phyloP scores from a whole-genome alignment of 2,329 filamentous ascomycete species.

The Ascochyta clinopodiicola region DNA sequence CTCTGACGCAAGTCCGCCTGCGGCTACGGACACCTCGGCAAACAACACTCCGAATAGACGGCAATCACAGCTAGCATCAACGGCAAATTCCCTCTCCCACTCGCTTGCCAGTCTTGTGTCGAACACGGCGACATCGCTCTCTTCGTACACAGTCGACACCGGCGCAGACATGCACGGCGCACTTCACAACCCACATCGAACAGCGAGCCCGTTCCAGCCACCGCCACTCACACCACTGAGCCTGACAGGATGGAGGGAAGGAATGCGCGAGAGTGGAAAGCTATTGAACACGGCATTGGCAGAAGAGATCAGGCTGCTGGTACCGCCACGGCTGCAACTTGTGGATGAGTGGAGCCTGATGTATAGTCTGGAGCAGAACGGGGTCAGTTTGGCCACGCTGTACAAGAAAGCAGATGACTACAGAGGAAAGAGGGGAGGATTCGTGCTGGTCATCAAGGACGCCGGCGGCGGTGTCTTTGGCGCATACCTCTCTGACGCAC shows the following conservation, averaged over 20 bases:
- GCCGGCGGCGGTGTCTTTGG: conserved; percentile 82
- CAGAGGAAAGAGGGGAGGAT: conserved; percentile 75
- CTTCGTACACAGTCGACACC: conserved; percentile 9
- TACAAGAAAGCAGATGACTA: conserved; percentile 79
- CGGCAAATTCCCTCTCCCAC: conserved; percentile 36
- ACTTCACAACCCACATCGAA: conserved; percentile 67
- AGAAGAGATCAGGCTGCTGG: conserved; percentile 88
- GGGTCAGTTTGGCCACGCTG: conserved; percentile 83
- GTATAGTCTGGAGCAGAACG: conserved; percentile 92
- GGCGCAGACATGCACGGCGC: conserved; percentile 61
- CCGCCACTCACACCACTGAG: conserved; percentile 84
- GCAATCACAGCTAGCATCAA: conserved; percentile 31
- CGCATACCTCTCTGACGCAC: conserved; percentile 89
- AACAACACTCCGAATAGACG: conserved; percentile 4
- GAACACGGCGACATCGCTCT: conserved; percentile 38
- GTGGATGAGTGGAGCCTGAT: conserved; percentile 84
- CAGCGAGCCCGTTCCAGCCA: conserved; percentile 80
- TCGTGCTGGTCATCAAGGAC: conserved; percentile 87
- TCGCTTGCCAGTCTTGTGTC: conserved; percentile 47
- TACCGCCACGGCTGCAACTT: conserved; percentile 86
- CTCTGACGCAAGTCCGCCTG: conserved; percentile 46
- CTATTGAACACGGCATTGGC: conserved; percentile 77
- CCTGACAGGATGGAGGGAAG: conserved; percentile 69
- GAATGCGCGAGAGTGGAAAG: conserved; percentile 65
- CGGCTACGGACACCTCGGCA: conserved; percentile 16